phyloP scores from a whole-genome alignment of 257 asterid species.

The Ilex aquifolium region DNA sequence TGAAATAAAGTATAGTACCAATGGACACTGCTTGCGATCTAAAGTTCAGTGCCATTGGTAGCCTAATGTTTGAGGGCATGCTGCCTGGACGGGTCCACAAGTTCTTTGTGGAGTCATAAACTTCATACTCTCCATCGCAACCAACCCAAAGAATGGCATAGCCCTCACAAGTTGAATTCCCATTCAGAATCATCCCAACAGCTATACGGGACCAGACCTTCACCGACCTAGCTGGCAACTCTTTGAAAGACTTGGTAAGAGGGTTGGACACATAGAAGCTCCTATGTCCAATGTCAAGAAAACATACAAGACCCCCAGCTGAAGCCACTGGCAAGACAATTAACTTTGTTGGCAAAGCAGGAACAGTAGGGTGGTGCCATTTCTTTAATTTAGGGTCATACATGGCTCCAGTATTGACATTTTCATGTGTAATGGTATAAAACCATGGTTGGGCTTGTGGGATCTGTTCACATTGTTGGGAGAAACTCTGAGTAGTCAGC shows the following conservation, averaged over 20 bases:
- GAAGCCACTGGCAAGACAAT: slow-evolving; percentile 89
- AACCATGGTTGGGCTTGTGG: slow-evolving; percentile 71
- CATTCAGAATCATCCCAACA: slow-evolving; percentile 69
- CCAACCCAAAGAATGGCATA: slow-evolving; percentile 86
- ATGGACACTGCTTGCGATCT: slow-evolving; percentile 71
- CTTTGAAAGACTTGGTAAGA: slow-evolving; percentile 70
- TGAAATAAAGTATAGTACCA: slow-evolving; percentile 53
- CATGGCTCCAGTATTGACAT: slow-evolving; percentile 75
- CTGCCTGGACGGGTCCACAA: slow-evolving; percentile 59
- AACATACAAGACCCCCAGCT: slow-evolving; percentile 93
- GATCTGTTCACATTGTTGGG: slow-evolving; percentile 57
- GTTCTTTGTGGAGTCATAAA: slow-evolving; percentile 54
- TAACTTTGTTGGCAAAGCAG: slow-evolving; percentile 61
- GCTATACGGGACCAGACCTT: slow-evolving; percentile 90
- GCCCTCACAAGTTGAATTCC: slow-evolving; percentile 36
- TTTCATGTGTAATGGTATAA: slow-evolving; percentile 81
- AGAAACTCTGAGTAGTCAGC: slow-evolving; percentile 74
- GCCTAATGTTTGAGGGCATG: slow-evolving; percentile 55
- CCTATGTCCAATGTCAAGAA: slow-evolving; percentile 76
- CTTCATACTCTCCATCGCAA: slow-evolving; percentile 77
- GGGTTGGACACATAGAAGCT: slow-evolving; percentile 88
- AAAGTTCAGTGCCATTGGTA: slow-evolving; percentile 80
- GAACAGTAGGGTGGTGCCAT: slow-evolving; percentile 90
- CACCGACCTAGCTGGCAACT: slow-evolving; percentile 74
- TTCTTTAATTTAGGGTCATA: slow-evolving; percentile 62